Percentiles rank a stretch among this genome's conserved stretches.
Evolutionary conservation across 148 eudicot species (phyloP).

Genomic region (Rheum nobile): DNA sequence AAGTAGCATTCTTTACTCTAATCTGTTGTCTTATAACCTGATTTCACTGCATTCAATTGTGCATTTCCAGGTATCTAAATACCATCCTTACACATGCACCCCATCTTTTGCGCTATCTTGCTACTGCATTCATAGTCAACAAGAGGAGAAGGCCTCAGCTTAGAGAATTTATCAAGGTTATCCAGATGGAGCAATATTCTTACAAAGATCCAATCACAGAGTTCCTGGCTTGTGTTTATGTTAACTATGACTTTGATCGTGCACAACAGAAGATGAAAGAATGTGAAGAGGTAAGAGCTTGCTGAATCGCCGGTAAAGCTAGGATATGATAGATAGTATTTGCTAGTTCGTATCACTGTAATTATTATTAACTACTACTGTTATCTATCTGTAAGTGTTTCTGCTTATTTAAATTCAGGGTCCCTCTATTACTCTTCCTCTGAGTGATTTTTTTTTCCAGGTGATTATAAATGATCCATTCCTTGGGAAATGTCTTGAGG

Average conservation of each 20-base stretch:
- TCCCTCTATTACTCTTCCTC: background rate
- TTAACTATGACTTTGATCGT: conserved; percentile 91
- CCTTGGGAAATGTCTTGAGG: conserved; percentile 87
- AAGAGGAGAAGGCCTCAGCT: conserved; percentile 90
- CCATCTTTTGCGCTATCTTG: conserved; percentile 90
- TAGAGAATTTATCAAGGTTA: conserved; percentile 87
- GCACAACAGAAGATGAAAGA: conserved; percentile 91
- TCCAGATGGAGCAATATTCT: conserved; percentile 82
- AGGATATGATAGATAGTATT: background rate
- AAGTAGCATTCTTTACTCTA: background rate
- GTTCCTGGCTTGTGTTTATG: conserved; percentile 88
- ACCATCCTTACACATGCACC: conserved; percentile 97
- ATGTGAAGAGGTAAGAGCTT: conserved; percentile 71
- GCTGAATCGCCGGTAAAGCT: background rate
- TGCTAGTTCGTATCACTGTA: background rate
- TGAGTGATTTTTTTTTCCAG: conserved; percentile 17
- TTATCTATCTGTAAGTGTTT: background rate
- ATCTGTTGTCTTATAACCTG: background rate
- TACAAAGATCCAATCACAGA: conserved; percentile 88
- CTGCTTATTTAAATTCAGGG: background rate
- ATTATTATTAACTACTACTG: background rate
- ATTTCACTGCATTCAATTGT: background rate
- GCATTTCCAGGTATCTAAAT: conserved; percentile 63
- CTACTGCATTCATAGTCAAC: conserved; percentile 90
- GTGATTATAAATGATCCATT: conserved; percentile 94